Base-by-base conservation (phyloP, 495 filamentous ascomycete species). In the Hamigera avellanea region DNA sequence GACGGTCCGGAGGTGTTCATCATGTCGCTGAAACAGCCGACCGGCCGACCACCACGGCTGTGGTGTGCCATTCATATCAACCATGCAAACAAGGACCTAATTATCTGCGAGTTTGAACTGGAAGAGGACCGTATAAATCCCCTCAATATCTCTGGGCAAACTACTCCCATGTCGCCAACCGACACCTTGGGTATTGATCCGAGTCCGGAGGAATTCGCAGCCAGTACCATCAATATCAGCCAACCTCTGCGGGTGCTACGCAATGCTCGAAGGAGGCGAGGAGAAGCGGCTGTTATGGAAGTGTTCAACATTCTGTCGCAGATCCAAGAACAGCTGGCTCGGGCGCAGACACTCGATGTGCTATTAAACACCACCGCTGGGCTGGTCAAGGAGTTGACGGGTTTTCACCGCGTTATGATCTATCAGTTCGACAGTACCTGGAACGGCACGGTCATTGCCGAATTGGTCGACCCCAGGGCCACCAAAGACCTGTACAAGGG, bases 31-130 rank as follows among this genome's bases (percentile, higher is more conserved):
- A 65, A 66, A 9, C 52, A 62, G 1, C 68, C 73, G 1, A 40
- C 45, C 9, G 56, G 64, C 15, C 68, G 56, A 40, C 56, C 60
- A 2, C 57, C 75, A 19, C 88, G 84, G 50, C 56, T 94, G 5
- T 95, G 89, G 89, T 93, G 86, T 56, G 87, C 86, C 19, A 77
- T 91, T 38, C 88, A 95, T 52, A 67, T 80, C 33, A 79, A 74
- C 39, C 63, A 72, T 10, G 57, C 61, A 0, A 75, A 83, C 39
- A 69, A 70, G 2, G 75, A 86, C 32, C 46, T 88, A 19, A 66
- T 93, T 14, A 83, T 96, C 25, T 94, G 86, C 64, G 89, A 96
- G 48, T 88, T 96, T 41, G 89, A 96, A 51, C 54, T 86, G 13
- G 85, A 95, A 53, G 80, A 95, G 37, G 89, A 96, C 48, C 62